Base-by-base conservation (phyloP, 83 land plant species). In the Picea engelmannii region DNA sequence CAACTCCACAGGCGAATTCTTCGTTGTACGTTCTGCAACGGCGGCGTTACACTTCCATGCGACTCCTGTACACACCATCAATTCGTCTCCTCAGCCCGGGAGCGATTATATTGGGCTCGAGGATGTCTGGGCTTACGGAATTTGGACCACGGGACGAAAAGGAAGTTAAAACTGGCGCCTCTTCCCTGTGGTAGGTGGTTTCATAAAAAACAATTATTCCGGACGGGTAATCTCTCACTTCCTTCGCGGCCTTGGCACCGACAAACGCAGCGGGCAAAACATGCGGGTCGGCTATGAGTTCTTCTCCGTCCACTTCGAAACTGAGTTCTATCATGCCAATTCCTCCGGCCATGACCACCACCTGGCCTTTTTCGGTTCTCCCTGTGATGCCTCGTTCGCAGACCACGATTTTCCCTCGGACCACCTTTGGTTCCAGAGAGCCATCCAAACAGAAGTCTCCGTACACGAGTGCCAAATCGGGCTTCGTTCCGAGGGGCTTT, bases 301-400 rank as follows among this genome's bases (percentile, higher is more conserved):
- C 88, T 20, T 90, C 92, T 2, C 92, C 88, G 20, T 65, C 31
- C 21, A 25, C 18, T 3, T 58, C 66, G 13, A 27, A 9, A 78
- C 79, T 86, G 23, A 83, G 52, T 12, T 87, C 23, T 17, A 91
- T 66, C 94, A 89, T 89, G 9, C 83, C 94, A 2, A 82, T 84
- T 27, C 90, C 94, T 23, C 94, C 92, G 5, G 89, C 92, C 15
- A 21, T 13, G 18, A 5, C 5, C 10, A 74, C 77, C 5, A 74
- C 77, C 0, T 74, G 55, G 1, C 60, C 59, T 38, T 85, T 83
- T n/a, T 25, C 44, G 31, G 86, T 65, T 62, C 78, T 6, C 12
- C 59, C 81, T 5, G 40, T 49, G 12, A 76, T 1, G 2, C 85
- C 90, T 40, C 79, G 16, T n/a, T 88, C 86, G 58, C 92, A 92